Percentiles rank a stretch among this genome's conserved stretches.
Evolutionary conservation across 257 asterid species (phyloP).

Genomic region (Capsicum baccatum): DNA sequence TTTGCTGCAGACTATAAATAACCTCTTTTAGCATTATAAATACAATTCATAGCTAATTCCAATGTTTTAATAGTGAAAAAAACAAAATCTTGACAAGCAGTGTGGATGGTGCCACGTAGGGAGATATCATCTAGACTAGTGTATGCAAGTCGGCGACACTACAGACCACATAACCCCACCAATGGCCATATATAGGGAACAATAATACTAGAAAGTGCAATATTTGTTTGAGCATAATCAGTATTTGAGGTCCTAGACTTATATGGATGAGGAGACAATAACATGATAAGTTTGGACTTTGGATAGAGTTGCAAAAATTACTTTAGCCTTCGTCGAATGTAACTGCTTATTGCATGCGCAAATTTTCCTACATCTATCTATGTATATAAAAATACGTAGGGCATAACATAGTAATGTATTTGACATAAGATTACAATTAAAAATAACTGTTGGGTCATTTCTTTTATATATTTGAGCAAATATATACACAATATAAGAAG

Average conservation of each 20-base stretch:
- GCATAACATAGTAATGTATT: constrained; percentile 33
- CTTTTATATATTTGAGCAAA: neutral
- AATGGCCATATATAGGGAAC: neutral
- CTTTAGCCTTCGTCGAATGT: constrained; percentile 77
- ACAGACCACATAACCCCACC: constrained; percentile 53
- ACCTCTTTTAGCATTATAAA: too few species aligned
- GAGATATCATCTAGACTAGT: constrained; percentile 4
- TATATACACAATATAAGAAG: too few species aligned
- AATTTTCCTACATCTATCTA: neutral
- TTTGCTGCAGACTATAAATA: too few species aligned
- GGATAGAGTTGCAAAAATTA: neutral
- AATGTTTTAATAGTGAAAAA: too few species aligned
- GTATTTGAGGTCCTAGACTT: constrained; percentile 33
- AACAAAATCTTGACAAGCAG: neutral
- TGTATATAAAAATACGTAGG: constrained; percentile 46
- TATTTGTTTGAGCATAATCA: neutral
- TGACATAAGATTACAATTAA: neutral
- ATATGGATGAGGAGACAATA: constrained; percentile 34
- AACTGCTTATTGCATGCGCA: neutral
- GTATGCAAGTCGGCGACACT: constrained; percentile 53
- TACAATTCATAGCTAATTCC: too few species aligned
- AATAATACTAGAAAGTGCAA: neutral
- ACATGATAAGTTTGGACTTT: constrained; percentile 23
- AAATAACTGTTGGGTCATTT: neutral
- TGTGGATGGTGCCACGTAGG: neutral